Conservation (phyloP, 176 grass and related monocot genomes). For the Bolboschoenus planiculmis region DNA sequence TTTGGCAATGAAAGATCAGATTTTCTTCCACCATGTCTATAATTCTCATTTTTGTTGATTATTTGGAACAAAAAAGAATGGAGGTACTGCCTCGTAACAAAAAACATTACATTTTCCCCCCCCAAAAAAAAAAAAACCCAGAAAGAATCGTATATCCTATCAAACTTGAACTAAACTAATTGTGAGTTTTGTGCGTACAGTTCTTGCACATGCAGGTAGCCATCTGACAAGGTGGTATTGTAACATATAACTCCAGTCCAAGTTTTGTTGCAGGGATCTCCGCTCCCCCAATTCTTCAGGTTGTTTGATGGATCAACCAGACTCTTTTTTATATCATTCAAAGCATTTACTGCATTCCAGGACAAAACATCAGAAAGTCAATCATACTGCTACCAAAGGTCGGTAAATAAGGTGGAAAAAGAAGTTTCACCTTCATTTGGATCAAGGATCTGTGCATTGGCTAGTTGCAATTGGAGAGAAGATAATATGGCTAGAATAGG, state of each 20-base stretch:
- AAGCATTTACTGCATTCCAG: conserved; percentile 55
- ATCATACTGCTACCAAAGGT: not conserved
- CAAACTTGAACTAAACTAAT: conserved; percentile 25
- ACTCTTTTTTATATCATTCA: conserved; percentile 50
- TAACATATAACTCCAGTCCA: conserved; percentile 79
- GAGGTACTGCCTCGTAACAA: not conserved
- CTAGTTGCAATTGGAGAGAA: conserved; percentile 26
- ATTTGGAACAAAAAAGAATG: not conserved
- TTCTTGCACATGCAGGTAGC: conserved; percentile 78
- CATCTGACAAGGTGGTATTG: conserved; percentile 48
- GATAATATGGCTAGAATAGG: conserved; percentile 27
- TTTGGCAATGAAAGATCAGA: not conserved
- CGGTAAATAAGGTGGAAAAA: not conserved
- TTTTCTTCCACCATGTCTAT: not conserved
- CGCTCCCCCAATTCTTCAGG: conserved; percentile 58
- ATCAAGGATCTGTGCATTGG: conserved; percentile 40
- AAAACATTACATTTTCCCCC: not conserved
- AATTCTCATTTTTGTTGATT: not conserved
- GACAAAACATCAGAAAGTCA: conserved; percentile 10
- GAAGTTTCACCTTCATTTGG: conserved; percentile 71
- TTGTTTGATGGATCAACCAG: conserved; percentile 42
- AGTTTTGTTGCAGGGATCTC: conserved; percentile 72
- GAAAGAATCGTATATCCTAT: not conserved
- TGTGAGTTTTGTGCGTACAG: conserved; percentile 50
- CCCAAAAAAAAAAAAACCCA: conserved; percentile 1